phyloP scores from a whole-genome alignment of 768 basidiomycete species.

The Tephrocybe sp. region DNA sequence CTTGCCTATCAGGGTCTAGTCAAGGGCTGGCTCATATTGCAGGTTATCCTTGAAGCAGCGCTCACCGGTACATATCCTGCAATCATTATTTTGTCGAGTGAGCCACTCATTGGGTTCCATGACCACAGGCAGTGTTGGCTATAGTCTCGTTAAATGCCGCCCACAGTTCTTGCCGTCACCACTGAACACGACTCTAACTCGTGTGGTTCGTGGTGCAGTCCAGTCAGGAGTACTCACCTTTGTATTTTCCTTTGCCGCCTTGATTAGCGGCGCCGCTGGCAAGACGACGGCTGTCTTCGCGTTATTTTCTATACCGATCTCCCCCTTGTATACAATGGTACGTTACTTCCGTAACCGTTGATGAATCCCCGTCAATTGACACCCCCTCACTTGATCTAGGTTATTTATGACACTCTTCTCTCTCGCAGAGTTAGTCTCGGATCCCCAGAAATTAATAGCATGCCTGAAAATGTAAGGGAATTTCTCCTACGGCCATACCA shows the following conservation, averaged over 20 bases:
- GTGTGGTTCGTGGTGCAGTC: conserved; percentile 32
- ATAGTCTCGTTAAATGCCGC: conserved; percentile 19
- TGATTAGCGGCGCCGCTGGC: conserved; percentile 27
- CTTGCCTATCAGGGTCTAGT: not conserved
- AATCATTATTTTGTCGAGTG: not conserved
- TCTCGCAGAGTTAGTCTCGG: conserved; percentile 9
- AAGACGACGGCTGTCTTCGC: conserved; percentile 30
- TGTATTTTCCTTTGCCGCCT: conserved; percentile 33
- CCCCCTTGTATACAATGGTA: conserved; percentile 42
- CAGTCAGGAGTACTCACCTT: conserved; percentile 35
- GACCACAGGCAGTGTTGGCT: conserved; percentile 17
- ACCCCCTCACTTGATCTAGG: not conserved
- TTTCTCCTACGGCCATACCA: too few species aligned
- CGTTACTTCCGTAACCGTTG: conserved; percentile 9
- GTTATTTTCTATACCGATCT: conserved; percentile 38
- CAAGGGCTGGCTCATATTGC: conserved; percentile 10
- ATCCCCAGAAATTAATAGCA: conserved; percentile 5
- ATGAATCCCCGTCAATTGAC: not conserved
- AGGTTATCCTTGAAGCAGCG: conserved; percentile 9
- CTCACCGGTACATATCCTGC: conserved; percentile 8
- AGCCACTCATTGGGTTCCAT: not conserved
- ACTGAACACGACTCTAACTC: conserved; percentile 23
- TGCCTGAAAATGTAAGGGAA: conserved; percentile 1
- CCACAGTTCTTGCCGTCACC: conserved; percentile 13
- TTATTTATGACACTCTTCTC: conserved; percentile 18